These are phyloP conservation scores for Aquilaria agallochum DNA, from an alignment of 441 rosid species.

Conservation along the genomic window DNA sequence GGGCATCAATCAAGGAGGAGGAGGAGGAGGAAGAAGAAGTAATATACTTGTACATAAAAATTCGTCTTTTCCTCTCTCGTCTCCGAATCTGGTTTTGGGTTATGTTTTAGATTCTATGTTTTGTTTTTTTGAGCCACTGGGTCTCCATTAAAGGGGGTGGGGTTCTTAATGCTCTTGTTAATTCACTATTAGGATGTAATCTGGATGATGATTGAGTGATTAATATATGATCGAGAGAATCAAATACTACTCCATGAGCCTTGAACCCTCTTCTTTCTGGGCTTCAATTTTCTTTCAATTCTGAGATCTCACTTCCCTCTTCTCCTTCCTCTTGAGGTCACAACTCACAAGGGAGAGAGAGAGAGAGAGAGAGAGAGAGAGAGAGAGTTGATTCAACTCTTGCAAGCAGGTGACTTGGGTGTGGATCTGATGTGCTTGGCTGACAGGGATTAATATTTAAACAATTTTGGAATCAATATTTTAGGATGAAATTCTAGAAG, in stretches of 20 bases:
- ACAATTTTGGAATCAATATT: background rate
- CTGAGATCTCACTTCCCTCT: slow-evolving; percentile 20
- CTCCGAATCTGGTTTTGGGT: background rate
- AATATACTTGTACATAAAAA: slow-evolving; percentile 31
- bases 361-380: slow-evolving; percentile 12
- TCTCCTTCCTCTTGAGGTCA: too few species aligned
- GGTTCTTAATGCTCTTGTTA: slow-evolving; percentile 23
- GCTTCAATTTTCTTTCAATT: slow-evolving; percentile 15
- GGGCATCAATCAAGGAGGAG: slow-evolving; percentile 24
- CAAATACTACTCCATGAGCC: slow-evolving; percentile 5
- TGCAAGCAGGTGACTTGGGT: slow-evolving; percentile 31
- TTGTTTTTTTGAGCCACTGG: slow-evolving; percentile 12
- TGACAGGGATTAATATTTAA: slow-evolving; percentile 24
- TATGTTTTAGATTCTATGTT: slow-evolving; percentile 9
- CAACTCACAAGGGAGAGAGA: slow-evolving; percentile 6
- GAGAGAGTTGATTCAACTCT: slow-evolving; percentile 41
- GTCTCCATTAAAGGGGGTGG: slow-evolving; percentile 17
- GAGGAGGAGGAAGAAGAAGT: slow-evolving; percentile 8
- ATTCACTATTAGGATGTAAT: slow-evolving; percentile 12
- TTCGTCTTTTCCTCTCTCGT: slow-evolving; percentile 10
- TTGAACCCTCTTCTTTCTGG: slow-evolving; percentile 10
- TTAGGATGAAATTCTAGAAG: slow-evolving; percentile 1
- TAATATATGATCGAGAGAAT: slow-evolving; percentile 2
- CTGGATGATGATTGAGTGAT: slow-evolving; percentile 16
- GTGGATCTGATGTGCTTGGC: slow-evolving; percentile 43